Conservation (phyloP, 257 asterid species). For the Gardenia jasminoides region DNA sequence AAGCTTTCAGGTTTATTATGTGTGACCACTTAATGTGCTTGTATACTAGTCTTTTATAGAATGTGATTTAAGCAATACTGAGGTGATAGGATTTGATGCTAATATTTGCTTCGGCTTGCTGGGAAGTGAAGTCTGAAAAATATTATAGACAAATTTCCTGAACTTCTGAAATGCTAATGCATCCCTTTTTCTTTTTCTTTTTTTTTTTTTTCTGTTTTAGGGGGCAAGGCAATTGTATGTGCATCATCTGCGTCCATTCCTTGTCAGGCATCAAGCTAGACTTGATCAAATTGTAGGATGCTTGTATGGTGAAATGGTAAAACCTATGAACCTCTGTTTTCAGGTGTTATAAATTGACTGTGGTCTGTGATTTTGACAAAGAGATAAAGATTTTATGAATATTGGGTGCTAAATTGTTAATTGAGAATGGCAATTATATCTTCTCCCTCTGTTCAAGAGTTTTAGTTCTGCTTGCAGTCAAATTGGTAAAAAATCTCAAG, state of each 20-base stretch:
- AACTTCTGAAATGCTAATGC: constrained; percentile 4
- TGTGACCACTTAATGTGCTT: not conserved
- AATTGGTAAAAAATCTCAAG: not conserved
- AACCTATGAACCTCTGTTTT: not conserved
- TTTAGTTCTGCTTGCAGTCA: constrained; percentile 2
- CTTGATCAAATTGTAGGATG: constrained; percentile 58
- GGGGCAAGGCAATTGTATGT: constrained; percentile 75
- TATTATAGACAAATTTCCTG: not conserved
- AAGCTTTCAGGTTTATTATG: not conserved
- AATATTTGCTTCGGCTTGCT: not conserved
- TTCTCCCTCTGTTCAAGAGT: not conserved
- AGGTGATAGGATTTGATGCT: not conserved
- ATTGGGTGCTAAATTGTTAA: not conserved
- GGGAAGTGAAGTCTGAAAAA: constrained; percentile 4
- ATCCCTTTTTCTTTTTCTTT: not conserved
- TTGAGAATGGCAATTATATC: not conserved
- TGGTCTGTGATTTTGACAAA: not conserved
- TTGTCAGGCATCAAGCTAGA: constrained; percentile 60
- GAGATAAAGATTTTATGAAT: not conserved
- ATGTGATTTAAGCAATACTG: not conserved
- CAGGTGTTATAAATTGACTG: not conserved
- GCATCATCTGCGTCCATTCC: constrained; percentile 72
- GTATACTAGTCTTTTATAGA: not conserved
- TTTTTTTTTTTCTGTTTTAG: constrained; percentile 33
- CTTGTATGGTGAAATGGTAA: constrained; percentile 72